These are phyloP conservation scores for Pelargonium cotyledonis DNA, from an alignment of 441 rosid genomes.

Conservation along the genomic window DNA sequence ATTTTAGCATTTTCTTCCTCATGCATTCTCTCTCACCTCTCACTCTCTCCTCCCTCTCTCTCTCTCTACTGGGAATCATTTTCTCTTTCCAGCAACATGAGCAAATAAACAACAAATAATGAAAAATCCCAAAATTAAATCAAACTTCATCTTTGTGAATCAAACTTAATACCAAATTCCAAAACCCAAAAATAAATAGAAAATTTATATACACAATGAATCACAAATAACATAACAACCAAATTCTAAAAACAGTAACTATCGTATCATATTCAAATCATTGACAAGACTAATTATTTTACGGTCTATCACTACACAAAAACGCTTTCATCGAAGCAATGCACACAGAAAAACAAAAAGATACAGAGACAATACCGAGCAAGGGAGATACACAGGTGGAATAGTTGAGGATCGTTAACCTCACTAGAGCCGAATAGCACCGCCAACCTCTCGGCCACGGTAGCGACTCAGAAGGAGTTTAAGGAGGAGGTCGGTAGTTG, in stretches of 20 bases:
- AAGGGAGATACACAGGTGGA: constrained; percentile 61
- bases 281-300: background rate
- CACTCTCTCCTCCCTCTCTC: too few relatives aligned
- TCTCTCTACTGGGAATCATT: too few relatives aligned
- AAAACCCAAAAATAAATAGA: too few relatives aligned
- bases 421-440: constrained; percentile 19
- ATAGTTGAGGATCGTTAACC: constrained; percentile 32
- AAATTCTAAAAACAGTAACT: background rate
- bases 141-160: too few relatives aligned
- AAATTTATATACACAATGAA: too few relatives aligned
- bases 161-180: too few relatives aligned
- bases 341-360: background rate
- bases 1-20: too few relatives aligned
- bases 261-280: background rate
- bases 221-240: background rate
- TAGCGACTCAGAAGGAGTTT: background rate
- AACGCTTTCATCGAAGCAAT: background rate
- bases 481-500: background rate
- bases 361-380: constrained; percentile 41
- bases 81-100: too few relatives aligned
- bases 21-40: too few relatives aligned
- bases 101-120: too few relatives aligned
- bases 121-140: too few relatives aligned
- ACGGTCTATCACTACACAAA: background rate
- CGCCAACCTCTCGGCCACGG: background rate